Base-by-base conservation (phyloP, 768 basidiomycete species). In the Rhizopogon vinicolor region DNA sequence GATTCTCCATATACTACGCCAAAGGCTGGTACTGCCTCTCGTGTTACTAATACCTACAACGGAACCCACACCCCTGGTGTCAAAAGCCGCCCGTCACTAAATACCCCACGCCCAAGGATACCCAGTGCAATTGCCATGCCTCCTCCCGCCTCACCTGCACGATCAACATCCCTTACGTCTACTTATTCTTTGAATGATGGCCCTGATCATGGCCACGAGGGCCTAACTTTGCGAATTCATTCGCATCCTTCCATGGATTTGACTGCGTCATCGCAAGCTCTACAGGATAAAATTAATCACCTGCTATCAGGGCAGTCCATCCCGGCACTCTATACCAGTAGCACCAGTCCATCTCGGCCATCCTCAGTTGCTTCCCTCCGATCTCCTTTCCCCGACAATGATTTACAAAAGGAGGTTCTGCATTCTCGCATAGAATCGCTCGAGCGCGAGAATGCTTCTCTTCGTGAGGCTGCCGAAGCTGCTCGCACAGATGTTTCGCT, bases 51-150 rank as follows among this genome's bases (percentile, higher is more conserved):
- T 56, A 49, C 54, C 40, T 35, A 61, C 31, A 64, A 55, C 13
- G 49, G 55, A 44, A 50, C 53, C 10, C 58, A 60, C 2, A 58
- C 56, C 49, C 59, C 66, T 12, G 66, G 66, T 1, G 8, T 48
- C 2, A 78, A 72, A 54, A 44, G 64, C 29, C 70, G 74, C 50
- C 54, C 68, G 18, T 70, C 74, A 13, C 54, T 74, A 16, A 68
- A 65, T 57, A 87, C 85, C 10, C 84, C 86, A 43, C 79, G 87
- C 31, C 78, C 81, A 13, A 78, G 89, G 50, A 65, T 89, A 57
- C 86, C 89, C 31, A 89, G 87, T 62, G 75, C 79, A n/a, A 68
- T 88, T 28, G 84, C 87, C 7, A 91, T 92, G 90, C 90, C 89
- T 2, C 90, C 89, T 3, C 89, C 89, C 16, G 74, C 85, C 1